Conservation (phyloP, 768 basidiomycete genomes). For the Serendipita sp. region DNA sequence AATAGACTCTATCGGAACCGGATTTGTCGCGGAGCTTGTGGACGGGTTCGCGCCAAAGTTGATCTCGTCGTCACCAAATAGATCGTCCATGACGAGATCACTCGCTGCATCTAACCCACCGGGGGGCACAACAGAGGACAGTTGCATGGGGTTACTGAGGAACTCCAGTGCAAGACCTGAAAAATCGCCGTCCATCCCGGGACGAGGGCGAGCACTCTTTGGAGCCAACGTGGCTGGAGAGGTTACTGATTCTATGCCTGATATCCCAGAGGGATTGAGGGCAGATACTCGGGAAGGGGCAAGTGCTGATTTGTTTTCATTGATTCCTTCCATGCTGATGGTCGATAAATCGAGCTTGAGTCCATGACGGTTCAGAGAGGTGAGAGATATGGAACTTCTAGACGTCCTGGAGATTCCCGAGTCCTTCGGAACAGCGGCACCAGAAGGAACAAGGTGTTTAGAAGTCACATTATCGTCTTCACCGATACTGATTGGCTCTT, state of each 20-base stretch:
- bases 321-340: not conserved
- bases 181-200: not conserved
- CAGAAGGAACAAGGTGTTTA: not conserved
- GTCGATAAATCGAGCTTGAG: constrained; percentile 2
- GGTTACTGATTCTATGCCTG: not conserved
- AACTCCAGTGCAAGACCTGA: not conserved
- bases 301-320: not conserved
- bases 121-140: not conserved
- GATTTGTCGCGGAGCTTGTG: not conserved
- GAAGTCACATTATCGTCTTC: not conserved
- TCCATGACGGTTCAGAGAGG: constrained; percentile 2
- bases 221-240: not conserved
- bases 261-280: not conserved
- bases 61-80: constrained; percentile 3
- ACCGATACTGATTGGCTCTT: not conserved
- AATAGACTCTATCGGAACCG: not conserved
- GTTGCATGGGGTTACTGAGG: not conserved
- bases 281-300: not conserved
- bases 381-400: not conserved
- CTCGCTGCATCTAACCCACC: not conserved
- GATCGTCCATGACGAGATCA: not conserved
- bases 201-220: not conserved
- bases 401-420: not conserved
- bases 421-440: not conserved
- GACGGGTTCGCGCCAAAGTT: not conserved